These are phyloP conservation scores for Terana coerulea DNA, from an alignment of 768 basidiomycete genomes.

Conservation along the genomic window DNA sequence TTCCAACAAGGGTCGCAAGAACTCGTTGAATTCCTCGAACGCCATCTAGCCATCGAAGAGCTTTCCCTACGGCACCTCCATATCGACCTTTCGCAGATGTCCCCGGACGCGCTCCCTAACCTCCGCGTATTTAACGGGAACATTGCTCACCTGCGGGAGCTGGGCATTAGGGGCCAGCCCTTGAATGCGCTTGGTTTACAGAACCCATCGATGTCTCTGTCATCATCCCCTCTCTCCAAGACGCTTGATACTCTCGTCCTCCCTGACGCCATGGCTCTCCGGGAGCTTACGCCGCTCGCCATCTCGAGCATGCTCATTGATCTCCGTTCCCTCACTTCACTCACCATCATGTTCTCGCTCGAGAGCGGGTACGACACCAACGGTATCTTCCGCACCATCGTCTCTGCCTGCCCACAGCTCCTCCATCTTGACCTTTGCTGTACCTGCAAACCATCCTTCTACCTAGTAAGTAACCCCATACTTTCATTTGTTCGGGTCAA, in stretches of 20 bases:
- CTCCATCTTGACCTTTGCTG: slow-evolving; percentile 63
- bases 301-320: slow-evolving; percentile 58
- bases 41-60: slow-evolving; percentile 45
- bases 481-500: not conserved
- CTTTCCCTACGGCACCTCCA: slow-evolving; percentile 21
- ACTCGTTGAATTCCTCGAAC: slow-evolving; percentile 66
- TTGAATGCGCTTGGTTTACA: slow-evolving; percentile 13
- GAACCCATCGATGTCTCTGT: not conserved
- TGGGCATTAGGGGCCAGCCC: slow-evolving; percentile 33
- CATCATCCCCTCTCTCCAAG: slow-evolving; percentile 31
- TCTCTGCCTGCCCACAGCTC: slow-evolving; percentile 61
- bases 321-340: slow-evolving; percentile 49
- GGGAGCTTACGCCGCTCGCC: slow-evolving; percentile 61
- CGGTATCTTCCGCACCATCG: slow-evolving; percentile 62
- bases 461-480: slow-evolving; percentile 44
- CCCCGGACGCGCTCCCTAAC: slow-evolving; percentile 39
- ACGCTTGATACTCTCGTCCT: slow-evolving; percentile 54
- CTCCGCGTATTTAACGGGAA: slow-evolving; percentile 65
- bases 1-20: slow-evolving; percentile 43
- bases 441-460: slow-evolving; percentile 67
- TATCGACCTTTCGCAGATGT: slow-evolving; percentile 45
- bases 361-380: slow-evolving; percentile 71
- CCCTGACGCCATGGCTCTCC: slow-evolving; percentile 61
- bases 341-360: slow-evolving; percentile 64
- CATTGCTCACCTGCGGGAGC: slow-evolving; percentile 59